Evolutionary conservation across 108 stramenopile genomes (phyloP), one percentile per base, ranked within the genome.

Genomic region (Tribonema minus): DNA sequence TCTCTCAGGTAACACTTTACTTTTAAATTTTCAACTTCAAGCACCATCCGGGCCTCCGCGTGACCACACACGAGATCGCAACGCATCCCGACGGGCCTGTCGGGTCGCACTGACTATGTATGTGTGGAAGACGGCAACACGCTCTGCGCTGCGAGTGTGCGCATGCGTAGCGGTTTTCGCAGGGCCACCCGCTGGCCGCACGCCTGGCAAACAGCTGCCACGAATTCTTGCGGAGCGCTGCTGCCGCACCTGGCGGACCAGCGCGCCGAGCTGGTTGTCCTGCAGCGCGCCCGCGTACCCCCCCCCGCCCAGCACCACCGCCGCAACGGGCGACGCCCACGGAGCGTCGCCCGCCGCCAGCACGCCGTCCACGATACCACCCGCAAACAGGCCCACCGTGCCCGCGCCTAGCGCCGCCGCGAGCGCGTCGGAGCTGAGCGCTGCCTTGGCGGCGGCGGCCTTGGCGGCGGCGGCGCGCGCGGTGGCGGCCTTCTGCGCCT

Each of bases 321-420:
- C 67, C 27, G 41, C 60, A 2, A 69, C 76, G n/a, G 67, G 67
- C 3, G 76, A 66, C 32, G 76, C 76, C 76, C 76, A 78, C 2
- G 76, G 76, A 3, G 76, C 76, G 2, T 78, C 76, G 35, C 76
- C 76, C n/a, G 30, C 59, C 9, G 76, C 76, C 29, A 78, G 65
- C 2, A 46, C 67, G 29, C 76, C 76, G 33, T 78, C 76, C 9
- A 33, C 67, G 0, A 78, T 63, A 1, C 76, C 76, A 39, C 76
- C 76, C 15, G 68, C 76, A 35, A 78, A 63, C 5, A 78, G 68
- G 30, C 76, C 76, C 36, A 78, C 67, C 6, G 76, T 61, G 39
- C 41, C 75, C 28, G 38, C 65, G 3, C 63, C 75, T 33, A n/a
- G 35, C 1, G 75, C 75, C 15, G 64, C 75, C 15, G 64, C 25